Evolutionary conservation across 768 basidiomycete genomes (phyloP), one percentile per base, ranked within the genome.

Genomic region (Mycena vitilis): DNA sequence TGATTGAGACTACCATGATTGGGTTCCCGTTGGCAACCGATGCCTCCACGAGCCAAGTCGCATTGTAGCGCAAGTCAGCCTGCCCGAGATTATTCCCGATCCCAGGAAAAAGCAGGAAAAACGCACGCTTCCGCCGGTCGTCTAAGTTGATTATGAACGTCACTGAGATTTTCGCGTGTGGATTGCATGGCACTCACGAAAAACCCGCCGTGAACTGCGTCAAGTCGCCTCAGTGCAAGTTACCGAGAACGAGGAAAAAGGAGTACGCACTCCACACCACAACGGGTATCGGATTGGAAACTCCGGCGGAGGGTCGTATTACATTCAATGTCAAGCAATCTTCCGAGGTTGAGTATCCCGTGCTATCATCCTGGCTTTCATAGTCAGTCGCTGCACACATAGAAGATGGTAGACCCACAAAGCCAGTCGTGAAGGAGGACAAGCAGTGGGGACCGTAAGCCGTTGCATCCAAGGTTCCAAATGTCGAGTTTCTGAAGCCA

Each of bases 21-120:
- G 51, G 51, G 5, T 52, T 52, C 51, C 51, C 51, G 51, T 52
- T 52, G 11, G 51, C 51, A 15, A 52, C 51, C 25, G 51, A 52
- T 52, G 51, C 51, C 15, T 52, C 25, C 16, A 52, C 51, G 23
- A 52, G 25, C 51, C 51, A 52, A 6, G 51, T 52, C 51, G 51
- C 51, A 52, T 52, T 52, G 51, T 52, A 52, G 51, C 51, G 51
- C 16, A 52, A 30, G 51, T 52, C 51, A 16, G 51, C 51, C 51
- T n/a, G n/a, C n/a, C n/a, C n/a, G n/a, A n/a, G n/a, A n/a, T n/a
- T n/a, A n/a, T n/a, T n/a, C n/a, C n/a, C n/a, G n/a, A n/a, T n/a
- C n/a, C n/a, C n/a, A n/a, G n/a, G n/a, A n/a, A n/a, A n/a, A n/a
- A n/a, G n/a, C n/a, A n/a, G n/a, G n/a, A n/a, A 52, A 5, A 16